A percentile compares a stretch with the other conserved stretches of the same genome.
phyloP scores from a whole-genome alignment of 1,284 basidiomycete species.

The Trametes hirsuta region DNA sequence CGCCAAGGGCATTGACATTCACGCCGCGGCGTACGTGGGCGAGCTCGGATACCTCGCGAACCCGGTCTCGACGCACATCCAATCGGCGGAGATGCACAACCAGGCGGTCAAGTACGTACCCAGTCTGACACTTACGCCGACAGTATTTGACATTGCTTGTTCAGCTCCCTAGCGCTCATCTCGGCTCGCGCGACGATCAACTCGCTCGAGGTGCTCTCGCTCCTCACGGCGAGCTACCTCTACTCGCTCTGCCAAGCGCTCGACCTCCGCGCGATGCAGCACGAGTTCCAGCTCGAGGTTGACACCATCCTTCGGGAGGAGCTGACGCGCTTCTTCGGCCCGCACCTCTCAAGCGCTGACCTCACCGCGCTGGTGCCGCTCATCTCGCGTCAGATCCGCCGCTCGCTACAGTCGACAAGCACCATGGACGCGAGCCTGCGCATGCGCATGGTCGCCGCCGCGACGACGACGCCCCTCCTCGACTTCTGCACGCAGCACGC shows the following conservation, averaged over 20 bases:
- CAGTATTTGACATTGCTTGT: constrained; percentile 13
- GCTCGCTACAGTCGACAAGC: constrained; percentile 65
- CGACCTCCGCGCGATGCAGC: constrained; percentile 75
- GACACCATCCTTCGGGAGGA: constrained; percentile 54
- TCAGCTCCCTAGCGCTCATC: constrained; percentile 78
- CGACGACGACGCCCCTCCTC: constrained; percentile 60
- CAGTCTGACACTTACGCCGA: neutral
- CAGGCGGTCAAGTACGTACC: constrained; percentile 77
- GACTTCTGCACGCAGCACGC: constrained; percentile 54
- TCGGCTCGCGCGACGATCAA: constrained; percentile 79
- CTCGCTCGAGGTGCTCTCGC: constrained; percentile 75
- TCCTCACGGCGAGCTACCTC: constrained; percentile 76
- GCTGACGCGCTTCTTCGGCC: constrained; percentile 50
- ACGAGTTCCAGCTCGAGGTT: constrained; percentile 60
- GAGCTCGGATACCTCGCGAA: constrained; percentile 84
- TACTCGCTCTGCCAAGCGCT: constrained; percentile 82
- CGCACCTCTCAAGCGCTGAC: constrained; percentile 40
- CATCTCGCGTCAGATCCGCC: constrained; percentile 46
- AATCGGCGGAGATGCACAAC: constrained; percentile 88
- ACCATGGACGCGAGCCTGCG: constrained; percentile 70
- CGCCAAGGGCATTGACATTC: constrained; percentile 86
- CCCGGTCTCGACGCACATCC: constrained; percentile 85
- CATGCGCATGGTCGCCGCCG: constrained; percentile 68
- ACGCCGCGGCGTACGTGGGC: constrained; percentile 76
- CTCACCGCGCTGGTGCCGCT: constrained; percentile 37